Evolutionary conservation across 2,329 filamentous ascomycete species (phyloP), one percentile per base, ranked within the genome.

Genomic region (Coniochaeta ligniaria): DNA sequence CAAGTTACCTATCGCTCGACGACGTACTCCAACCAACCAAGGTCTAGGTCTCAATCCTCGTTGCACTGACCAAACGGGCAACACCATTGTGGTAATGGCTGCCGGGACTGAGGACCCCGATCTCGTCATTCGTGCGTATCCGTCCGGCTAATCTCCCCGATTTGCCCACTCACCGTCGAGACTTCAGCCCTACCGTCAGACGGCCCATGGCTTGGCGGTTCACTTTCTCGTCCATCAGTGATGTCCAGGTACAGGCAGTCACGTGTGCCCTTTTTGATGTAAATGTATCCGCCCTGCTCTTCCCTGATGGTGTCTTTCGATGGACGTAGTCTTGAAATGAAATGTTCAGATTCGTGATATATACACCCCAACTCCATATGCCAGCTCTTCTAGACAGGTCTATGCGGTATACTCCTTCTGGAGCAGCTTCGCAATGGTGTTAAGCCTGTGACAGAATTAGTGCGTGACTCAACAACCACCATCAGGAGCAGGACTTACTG

Each of bases 381-480:
- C 12, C 20, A 12, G 5, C 24, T 28, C 22, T 31, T 26, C 35
- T 7, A 36, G 16, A 6, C 12, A 35, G 22, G 36, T 41, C 57
- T 69, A 79, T 17, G 66, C 62, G 17, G 82, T 85, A 70, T 86
- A 86, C 66, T 86, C 77, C 75, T 86, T 86, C 72, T 86, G 83
- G 63, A 86, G 72, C 58, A 83, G 65, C 76, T 86, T 86, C 66
- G 84, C 84, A 63, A 87, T 87, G 9, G 84, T 87, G 73, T 86
- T 86, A 58, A 87, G 74, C 70, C 81, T 83, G 57, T 5, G 57
- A 33, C 12, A 6, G 24, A 17, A 66, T 76, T 67, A 75, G 68
- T 11, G 7, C n/a, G 52, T 6, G 20, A 4, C 3, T 20, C 26
- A 35, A 47, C 35, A 8, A 24, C 57, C 20, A 20, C 11, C 24